Conservation (phyloP, 306 rosid genomes). For the Crotalaria pallida region DNA sequence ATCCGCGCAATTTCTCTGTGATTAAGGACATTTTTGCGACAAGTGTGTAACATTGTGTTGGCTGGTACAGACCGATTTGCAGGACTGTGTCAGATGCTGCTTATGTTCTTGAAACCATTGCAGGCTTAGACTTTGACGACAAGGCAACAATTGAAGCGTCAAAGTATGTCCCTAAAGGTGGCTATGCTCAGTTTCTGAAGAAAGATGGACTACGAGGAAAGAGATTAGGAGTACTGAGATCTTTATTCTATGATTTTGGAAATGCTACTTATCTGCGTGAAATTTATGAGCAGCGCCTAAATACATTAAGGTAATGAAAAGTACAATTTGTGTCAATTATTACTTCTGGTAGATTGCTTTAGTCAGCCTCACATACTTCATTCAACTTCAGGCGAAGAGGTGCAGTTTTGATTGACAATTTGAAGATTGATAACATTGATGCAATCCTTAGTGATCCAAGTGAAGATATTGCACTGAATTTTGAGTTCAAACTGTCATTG, state of each 20-base stretch:
- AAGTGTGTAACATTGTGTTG: background rate
- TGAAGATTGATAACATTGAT: slow-evolving; percentile 23
- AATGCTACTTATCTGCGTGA: slow-evolving; percentile 9
- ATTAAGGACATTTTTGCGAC: too few species aligned
- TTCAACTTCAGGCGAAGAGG: slow-evolving; percentile 40
- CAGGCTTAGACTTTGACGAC: slow-evolving; percentile 39
- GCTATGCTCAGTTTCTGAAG: slow-evolving; percentile 51
- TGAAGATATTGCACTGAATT: slow-evolving; percentile 31
- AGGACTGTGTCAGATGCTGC: slow-evolving; percentile 69
- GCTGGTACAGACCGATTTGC: slow-evolving; percentile 46
- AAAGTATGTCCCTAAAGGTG: slow-evolving; percentile 45
- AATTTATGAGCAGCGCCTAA: slow-evolving; percentile 32
- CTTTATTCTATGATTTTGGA: slow-evolving; percentile 15
- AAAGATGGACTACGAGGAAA: slow-evolving; percentile 49
- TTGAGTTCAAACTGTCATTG: slow-evolving; percentile 49
- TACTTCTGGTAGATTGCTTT: background rate
- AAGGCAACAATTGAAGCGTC: slow-evolving; percentile 40
- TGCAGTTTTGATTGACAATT: slow-evolving; percentile 43
- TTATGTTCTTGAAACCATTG: slow-evolving; percentile 54
- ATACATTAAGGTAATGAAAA: slow-evolving; percentile 50
- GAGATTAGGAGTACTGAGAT: slow-evolving; percentile 51
- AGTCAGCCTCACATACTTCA: background rate
- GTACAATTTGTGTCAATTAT: background rate
- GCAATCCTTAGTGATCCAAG: slow-evolving; percentile 14
- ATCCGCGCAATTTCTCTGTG: background rate